phyloP scores from a whole-genome alignment of 129 eudicot species.

The Solidago caesia region DNA sequence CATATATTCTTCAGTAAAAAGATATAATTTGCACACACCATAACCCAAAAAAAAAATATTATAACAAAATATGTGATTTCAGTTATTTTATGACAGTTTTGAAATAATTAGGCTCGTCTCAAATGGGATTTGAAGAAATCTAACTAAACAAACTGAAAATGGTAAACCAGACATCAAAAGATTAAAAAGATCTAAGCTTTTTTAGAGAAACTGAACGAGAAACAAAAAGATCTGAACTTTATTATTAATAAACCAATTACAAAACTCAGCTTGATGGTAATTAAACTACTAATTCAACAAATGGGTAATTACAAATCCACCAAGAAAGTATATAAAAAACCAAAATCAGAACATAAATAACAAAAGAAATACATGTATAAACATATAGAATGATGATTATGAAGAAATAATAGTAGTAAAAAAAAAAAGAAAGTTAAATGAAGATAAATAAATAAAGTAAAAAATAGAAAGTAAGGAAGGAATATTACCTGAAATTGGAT shows the following conservation, averaged over 20 bases:
- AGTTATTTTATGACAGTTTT: neutral
- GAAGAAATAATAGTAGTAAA: neutral
- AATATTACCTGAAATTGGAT: conserved; percentile 30
- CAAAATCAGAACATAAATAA: conserved; percentile 9
- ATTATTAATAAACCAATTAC: neutral
- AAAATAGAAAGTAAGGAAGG: conserved; percentile 30
- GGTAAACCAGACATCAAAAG: conserved; percentile 12
- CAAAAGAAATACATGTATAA: neutral
- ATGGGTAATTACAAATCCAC: conserved; percentile 18
- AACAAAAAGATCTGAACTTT: conserved; percentile 12
- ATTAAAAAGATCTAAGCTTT: conserved; percentile 17
- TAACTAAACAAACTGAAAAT: neutral
- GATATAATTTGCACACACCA: neutral
- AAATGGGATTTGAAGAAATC: conserved; percentile 4
- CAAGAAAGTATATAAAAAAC: neutral
- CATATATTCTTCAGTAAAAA: neutral
- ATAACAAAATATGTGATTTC: conserved; percentile 1
- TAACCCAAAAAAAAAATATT: neutral
- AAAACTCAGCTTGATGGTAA: neutral
- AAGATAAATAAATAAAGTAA: neutral
- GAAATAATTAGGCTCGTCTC: neutral
- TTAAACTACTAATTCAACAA: neutral
- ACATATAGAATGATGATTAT: neutral
- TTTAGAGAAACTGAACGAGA: conserved; percentile 5
- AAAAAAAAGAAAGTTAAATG: neutral